Conservation (phyloP, 1,139 yeast species). For the Taphrina communis region DNA sequence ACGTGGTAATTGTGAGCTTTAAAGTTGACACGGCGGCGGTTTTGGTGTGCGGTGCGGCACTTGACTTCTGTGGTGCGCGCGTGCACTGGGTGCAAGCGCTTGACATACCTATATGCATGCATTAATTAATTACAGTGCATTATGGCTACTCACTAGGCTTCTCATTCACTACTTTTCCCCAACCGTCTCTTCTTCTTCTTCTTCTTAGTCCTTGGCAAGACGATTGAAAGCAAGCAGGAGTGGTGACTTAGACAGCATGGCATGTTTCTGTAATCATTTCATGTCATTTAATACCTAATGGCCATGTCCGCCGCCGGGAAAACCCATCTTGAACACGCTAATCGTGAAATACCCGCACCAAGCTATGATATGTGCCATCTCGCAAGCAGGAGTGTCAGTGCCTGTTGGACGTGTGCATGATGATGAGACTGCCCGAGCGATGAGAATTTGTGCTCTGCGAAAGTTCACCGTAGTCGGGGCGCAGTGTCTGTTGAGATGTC, state of each 20-base stretch:
- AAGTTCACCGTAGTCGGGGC: too few species aligned
- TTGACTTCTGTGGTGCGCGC: slow-evolving; percentile 12
- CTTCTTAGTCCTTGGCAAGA: too few species aligned
- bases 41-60: slow-evolving; percentile 3
- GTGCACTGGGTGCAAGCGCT: not conserved
- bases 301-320: not conserved
- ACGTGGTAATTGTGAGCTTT: not conserved
- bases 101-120: too few species aligned
- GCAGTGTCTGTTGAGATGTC: too few species aligned
- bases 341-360: not conserved
- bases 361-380: not conserved
- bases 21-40: slow-evolving; percentile 7
- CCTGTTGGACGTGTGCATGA: not conserved
- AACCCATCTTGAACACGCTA: not conserved
- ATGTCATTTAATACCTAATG: slow-evolving; percentile 1
- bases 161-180: too few species aligned
- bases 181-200: too few species aligned
- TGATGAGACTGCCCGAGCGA: not conserved
- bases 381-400: not conserved
- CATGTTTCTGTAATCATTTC: not conserved
- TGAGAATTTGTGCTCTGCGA: too few species aligned
- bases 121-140: too few species aligned
- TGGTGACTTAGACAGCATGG: too few species aligned
- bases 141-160: too few species aligned
- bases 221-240: too few species aligned